These are phyloP conservation scores for Suhomyces canberraensis DNA, from an alignment of 805 yeast species.

Conservation along the genomic window DNA sequence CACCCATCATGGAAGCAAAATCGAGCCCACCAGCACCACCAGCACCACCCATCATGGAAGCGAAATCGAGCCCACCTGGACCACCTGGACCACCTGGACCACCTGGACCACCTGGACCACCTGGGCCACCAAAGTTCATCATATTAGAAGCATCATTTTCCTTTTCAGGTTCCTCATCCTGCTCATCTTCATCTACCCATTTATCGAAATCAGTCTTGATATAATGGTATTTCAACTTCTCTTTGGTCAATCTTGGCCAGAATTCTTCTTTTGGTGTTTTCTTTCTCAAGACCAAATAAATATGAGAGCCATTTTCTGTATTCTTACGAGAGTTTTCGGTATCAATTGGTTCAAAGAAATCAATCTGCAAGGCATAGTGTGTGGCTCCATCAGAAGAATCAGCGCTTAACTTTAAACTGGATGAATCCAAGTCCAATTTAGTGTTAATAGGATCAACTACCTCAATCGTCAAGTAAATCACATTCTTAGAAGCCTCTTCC, in stretches of 20 bases:
- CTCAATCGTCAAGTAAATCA: constrained; percentile 69
- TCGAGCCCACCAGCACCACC: constrained; percentile 20
- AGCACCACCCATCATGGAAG: constrained; percentile 16
- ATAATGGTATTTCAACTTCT: constrained; percentile 72
- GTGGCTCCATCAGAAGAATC: constrained; percentile 41
- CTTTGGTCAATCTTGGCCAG: constrained; percentile 96
- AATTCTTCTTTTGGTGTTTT: constrained; percentile 64
- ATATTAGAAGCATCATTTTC: constrained; percentile 33
- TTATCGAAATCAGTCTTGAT: constrained; percentile 93
- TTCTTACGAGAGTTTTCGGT: constrained; percentile 58
- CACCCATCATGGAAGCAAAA: constrained; percentile 13
- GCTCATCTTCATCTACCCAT: constrained; percentile 99
- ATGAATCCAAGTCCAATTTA: constrained; percentile 57
- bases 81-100: constrained; percentile 38
- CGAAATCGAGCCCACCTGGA: constrained; percentile 15
- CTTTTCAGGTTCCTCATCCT: constrained; percentile 62
- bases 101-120: constrained; percentile 30
- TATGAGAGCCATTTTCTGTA: constrained; percentile 55
- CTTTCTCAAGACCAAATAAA: constrained; percentile 68
- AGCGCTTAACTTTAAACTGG: constrained; percentile 51
- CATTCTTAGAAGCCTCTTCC: constrained; percentile 68
- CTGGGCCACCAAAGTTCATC: constrained; percentile 35
- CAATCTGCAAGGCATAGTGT: constrained; percentile 64
- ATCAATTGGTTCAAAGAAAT: constrained; percentile 74
- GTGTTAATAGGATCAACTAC: constrained; percentile 67